Percentiles rank a stretch among this genome's conserved stretches.
These are phyloP conservation scores for Rhododendron simsii DNA, from an alignment of 148 eudicot species.

Conservation along the genomic window DNA sequence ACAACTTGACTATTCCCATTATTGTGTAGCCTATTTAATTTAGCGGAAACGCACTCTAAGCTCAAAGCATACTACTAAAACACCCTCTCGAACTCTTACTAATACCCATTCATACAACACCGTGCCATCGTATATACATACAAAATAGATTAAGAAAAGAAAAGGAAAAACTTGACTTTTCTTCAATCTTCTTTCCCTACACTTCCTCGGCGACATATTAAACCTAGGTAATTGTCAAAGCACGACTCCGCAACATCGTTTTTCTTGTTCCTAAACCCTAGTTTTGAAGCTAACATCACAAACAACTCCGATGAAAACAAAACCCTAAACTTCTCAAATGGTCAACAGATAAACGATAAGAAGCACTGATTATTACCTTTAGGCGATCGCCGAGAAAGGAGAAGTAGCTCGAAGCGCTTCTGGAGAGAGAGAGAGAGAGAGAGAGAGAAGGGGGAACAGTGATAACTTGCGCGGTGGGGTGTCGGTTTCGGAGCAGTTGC, in stretches of 20 bases:
- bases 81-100: neutral
- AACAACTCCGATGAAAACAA: neutral
- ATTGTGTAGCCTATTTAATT: neutral
- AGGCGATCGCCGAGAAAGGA: neutral
- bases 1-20: neutral
- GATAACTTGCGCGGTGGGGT: slow-evolving; percentile 11
- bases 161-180: neutral
- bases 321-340: slow-evolving; percentile 4
- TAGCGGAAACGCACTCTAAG: neutral
- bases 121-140: neutral
- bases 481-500: neutral
- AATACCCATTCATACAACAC: neutral
- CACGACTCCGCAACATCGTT: neutral
- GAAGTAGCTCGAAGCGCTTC: neutral
- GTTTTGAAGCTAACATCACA: neutral
- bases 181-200: neutral
- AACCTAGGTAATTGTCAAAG: neutral
- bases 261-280: neutral
- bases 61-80: neutral
- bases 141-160: neutral
- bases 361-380: neutral
- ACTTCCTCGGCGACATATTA: neutral
- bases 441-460: neutral
- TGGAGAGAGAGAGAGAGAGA: neutral
- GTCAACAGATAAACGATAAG: neutral